Evolutionary conservation across 163 green algal species (phyloP).

Genomic region (Volvox carteri): DNA sequence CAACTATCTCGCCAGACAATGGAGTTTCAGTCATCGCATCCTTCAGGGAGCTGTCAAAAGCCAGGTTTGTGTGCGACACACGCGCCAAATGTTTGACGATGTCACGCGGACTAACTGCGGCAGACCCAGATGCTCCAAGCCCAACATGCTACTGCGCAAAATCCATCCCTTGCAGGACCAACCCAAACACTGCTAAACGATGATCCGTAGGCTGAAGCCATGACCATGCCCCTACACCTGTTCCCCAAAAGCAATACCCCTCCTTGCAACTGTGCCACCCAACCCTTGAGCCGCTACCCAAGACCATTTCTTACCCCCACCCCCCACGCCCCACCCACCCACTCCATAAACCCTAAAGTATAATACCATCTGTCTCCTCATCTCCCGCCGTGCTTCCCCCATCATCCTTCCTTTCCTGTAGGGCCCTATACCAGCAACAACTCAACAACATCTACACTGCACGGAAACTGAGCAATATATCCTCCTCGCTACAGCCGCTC

Average conservation of each 20-base stretch:
- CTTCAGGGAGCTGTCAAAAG: conserved; percentile 53
- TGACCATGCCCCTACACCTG: neutral
- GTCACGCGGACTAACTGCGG: neutral
- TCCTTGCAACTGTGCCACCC: neutral
- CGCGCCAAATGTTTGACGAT: neutral
- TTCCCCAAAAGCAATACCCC: neutral
- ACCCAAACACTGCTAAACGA: no score
- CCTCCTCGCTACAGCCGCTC: neutral
- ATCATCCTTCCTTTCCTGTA: neutral
- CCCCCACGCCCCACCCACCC: no score
- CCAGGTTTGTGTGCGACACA: conserved; percentile 42
- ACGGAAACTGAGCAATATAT: conserved; percentile 15
- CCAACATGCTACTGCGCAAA: no score
- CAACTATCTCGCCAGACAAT: conserved; percentile 58
- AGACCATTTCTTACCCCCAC: no score
- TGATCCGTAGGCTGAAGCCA: no score
- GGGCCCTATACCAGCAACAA: conserved; percentile 57
- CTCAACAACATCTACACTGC: conserved; percentile 58
- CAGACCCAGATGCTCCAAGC: no score
- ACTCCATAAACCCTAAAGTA: no score
- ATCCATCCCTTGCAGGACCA: no score
- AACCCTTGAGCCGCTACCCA: no score
- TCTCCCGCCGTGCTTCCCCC: neutral
- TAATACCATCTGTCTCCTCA: neutral
- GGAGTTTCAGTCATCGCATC: conserved; percentile 52